Evolutionary conservation across 371 early-diverging fungal species (phyloP), one percentile per base, ranked within the genome.

Genomic region (Lichtheimia ornata): DNA sequence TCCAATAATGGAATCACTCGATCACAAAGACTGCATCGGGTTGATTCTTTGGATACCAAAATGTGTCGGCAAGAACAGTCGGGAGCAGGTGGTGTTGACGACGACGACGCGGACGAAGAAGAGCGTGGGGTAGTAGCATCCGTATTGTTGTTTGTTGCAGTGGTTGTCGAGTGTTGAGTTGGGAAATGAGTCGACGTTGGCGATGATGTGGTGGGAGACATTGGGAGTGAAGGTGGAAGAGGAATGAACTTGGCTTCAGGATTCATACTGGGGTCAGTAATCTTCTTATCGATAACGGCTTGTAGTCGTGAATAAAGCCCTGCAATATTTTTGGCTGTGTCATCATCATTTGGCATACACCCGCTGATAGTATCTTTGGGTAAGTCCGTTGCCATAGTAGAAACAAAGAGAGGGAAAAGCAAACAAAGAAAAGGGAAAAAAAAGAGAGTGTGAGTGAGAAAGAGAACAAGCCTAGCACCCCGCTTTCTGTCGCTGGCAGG

Each of bases 231-330:
- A 40, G 76, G 65, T 55, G 81, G 77, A 42, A 73, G 55, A 42
- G 81, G 81, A 47, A 81, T 71, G 59, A 70, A 72, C 43, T 71
- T 75, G n/a, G 76, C 74, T 47, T 76, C 74, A 30, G 65, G 59
- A 62, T 70, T 69, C 42, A 35, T 52, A 41, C 60, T 50, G 58
- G 47, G 56, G 45, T 62, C 49, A 13, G 25, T 72, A 52, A 73
- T 69, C 51, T 72, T 75, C 50, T 78, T 78, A 47, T 82, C 81
- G 62, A 83, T 82, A 53, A 75, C 79, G 17, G 84, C 78, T 62
- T 84, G 82, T 45, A 85, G 64, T 42, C 80, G 78, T 7, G 82
- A 78, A 56, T 85, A 85, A 0, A 85, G 71, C 41, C 79, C 77
- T 50, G 82, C 77, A 65, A 85, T 85, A 59, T 83, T 81, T 63